These are phyloP conservation scores for Erigeron canadensis DNA, from an alignment of 129 eudicot species.

Conservation along the genomic window DNA sequence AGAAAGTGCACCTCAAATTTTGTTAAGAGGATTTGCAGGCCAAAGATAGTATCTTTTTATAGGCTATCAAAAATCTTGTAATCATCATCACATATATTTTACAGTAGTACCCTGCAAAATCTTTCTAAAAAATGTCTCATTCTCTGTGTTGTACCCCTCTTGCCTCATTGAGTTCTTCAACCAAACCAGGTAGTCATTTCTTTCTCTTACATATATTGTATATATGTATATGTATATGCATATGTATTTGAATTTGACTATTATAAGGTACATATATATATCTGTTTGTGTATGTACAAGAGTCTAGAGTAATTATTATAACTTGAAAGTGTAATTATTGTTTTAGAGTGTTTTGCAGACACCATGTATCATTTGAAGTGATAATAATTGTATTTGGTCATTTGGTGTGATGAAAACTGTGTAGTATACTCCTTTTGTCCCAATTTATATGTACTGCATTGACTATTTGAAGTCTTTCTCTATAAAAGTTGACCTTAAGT, in stretches of 20 bases:
- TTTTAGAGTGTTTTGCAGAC: neutral
- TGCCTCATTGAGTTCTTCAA: constrained; percentile 32
- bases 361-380: neutral
- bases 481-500: no score
- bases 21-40: constrained; percentile 23
- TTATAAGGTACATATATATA: neutral
- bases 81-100: constrained; percentile 6
- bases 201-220: constrained; percentile 2
- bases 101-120: constrained; percentile 1
- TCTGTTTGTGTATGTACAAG: neutral
- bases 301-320: neutral
- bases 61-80: constrained; percentile 27
- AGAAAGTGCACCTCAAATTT: constrained; percentile 24
- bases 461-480: no score
- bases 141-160: constrained; percentile 46
- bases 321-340: neutral
- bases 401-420: no score
- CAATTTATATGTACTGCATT: neutral
- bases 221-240: neutral
- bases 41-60: constrained; percentile 17
- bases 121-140: constrained; percentile 39
- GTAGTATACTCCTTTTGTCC: neutral
- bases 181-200: constrained; percentile 33
- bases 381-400: neutral
- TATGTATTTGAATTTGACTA: neutral